Base-by-base conservation (phyloP, 805 yeast genomes). In the Barnettozyma pratensis region DNA sequence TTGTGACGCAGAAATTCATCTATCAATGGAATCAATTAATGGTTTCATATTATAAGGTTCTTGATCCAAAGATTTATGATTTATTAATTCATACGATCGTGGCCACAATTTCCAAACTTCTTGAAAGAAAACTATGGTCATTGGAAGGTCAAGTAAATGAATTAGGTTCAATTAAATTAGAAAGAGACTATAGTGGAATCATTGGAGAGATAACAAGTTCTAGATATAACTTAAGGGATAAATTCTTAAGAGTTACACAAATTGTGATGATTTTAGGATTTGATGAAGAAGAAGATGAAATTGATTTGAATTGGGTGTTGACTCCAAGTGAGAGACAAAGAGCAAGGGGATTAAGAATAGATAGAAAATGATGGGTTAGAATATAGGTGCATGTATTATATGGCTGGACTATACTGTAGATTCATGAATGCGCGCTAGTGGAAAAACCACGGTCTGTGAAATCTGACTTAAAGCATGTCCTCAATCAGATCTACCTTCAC, bases 221-320 rank as follows among this genome's bases (percentile, higher is more conserved):
- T 48, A 74, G 83, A 59, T 92, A 90, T 65, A 76, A 77, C 35
- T 68, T 90, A 56, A 73, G 97, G 51, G 94, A 88, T 51, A 78
- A 79, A 56, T 92, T 92, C 61, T 74, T 85, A 7, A 73, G 89
- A 50, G 81, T 89, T 6, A 89, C 96, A 0, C 98, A 92, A 63
- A 75, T 94, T 39, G 85, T 89, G 25, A 77, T 88, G 72, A 72
- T 89, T 41, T 71, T 90, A 38, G 94, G 96, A 5, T 75, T 89
- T 68, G 97, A 89, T 56, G 91, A 86, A 50, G 83, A 76, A 45
- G 80, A 77, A 48, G 76, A 75, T 19, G 77, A 74, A 43, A 70
- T 76, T 41, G 70, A 67, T 25, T 69, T 74, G 47, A 75, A 74
- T 37, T 90, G 97, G 96, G 83, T 83, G 1, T 69, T 91, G 53